Conservation (phyloP, 768 basidiomycete species). For the Sarcomyxa edulis region DNA sequence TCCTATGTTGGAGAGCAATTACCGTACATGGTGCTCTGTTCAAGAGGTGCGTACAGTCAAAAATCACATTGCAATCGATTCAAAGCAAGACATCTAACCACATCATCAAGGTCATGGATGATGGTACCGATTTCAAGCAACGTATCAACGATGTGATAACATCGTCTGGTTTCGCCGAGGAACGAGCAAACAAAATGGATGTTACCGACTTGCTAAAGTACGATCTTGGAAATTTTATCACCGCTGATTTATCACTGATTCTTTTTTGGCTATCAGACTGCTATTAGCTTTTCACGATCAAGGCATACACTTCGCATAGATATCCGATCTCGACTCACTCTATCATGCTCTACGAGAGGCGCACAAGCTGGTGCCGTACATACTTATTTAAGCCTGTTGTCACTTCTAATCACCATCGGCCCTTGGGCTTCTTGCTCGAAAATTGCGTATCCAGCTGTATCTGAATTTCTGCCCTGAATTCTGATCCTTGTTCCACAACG, state of each 20-base stretch:
- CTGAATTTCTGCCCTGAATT: too few relatives aligned
- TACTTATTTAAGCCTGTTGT: too few relatives aligned
- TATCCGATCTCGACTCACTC: too few relatives aligned
- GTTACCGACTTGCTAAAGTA: slow-evolving; percentile 88
- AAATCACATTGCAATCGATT: not conserved
- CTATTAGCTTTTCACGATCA: slow-evolving; percentile 70
- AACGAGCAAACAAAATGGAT: slow-evolving; percentile 88
- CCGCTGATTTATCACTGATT: slow-evolving; percentile 3
- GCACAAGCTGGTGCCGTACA: too few relatives aligned
- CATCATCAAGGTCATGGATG: slow-evolving; percentile 54
- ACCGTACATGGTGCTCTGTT: slow-evolving; percentile 87
- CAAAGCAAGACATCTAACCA: not conserved
- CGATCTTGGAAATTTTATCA: slow-evolving; percentile 17
- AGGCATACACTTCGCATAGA: slow-evolving; percentile 72
- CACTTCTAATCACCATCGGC: too few relatives aligned
- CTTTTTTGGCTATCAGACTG: slow-evolving; percentile 45
- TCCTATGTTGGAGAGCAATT: slow-evolving; percentile 92
- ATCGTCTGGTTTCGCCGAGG: slow-evolving; percentile 69
- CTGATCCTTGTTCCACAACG: too few relatives aligned
- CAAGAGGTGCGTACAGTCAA: slow-evolving; percentile 41
- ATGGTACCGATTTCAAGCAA: slow-evolving; percentile 61
- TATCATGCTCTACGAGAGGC: too few relatives aligned
- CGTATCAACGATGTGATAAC: slow-evolving; percentile 70
- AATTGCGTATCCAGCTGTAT: too few relatives aligned
- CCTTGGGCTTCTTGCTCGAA: too few relatives aligned